These are phyloP conservation scores for Leccinum olivaceopallidum DNA, from an alignment of 768 basidiomycete genomes.

Conservation along the genomic window DNA sequence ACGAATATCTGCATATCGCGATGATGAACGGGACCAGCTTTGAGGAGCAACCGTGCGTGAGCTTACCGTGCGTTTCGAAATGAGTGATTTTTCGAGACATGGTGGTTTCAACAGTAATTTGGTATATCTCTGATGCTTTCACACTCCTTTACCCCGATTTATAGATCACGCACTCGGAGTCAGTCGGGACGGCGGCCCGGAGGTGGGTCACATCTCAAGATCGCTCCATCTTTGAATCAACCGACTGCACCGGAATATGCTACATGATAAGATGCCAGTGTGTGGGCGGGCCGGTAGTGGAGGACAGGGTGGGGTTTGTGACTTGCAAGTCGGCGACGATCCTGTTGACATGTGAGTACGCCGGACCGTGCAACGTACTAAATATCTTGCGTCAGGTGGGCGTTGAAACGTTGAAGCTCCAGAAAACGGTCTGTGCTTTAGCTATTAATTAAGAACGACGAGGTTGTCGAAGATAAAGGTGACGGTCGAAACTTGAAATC, in stretches of 20 bases:
- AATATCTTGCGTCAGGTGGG: background rate
- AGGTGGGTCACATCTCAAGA: background rate
- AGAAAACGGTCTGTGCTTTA: background rate
- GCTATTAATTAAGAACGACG: background rate
- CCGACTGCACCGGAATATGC: background rate
- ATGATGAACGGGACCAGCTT: background rate
- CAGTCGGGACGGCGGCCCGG: conserved; percentile 19
- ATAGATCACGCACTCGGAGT: background rate
- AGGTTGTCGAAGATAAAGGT: background rate
- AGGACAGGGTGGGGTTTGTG: background rate
- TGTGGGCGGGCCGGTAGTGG: background rate
- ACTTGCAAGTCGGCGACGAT: background rate
- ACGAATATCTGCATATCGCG: conserved; percentile 63
- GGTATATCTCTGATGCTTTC: background rate
- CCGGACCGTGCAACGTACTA: background rate
- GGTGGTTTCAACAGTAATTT: background rate
- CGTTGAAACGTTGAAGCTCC: background rate
- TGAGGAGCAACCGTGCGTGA: background rate
- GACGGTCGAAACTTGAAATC: background rate
- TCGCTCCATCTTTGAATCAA: background rate
- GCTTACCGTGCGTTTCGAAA: conserved; percentile 58
- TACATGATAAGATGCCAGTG: background rate
- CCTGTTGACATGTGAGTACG: background rate
- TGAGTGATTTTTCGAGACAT: conserved; percentile 49
- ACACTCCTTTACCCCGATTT: background rate